phyloP scores from a whole-genome alignment of 2,329 filamentous ascomycete species.

The Xylaria sp. region DNA sequence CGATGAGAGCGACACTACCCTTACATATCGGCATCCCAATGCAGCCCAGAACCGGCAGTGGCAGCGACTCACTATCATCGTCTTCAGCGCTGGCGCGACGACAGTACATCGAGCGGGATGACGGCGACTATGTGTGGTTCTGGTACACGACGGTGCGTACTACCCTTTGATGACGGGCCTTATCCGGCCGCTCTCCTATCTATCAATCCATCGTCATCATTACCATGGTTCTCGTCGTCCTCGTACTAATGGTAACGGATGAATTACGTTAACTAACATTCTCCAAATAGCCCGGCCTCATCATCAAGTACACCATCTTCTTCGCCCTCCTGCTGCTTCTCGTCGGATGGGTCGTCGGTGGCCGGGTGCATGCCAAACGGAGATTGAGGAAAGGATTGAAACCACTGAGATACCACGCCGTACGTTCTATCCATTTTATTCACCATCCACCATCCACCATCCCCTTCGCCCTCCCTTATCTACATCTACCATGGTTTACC shows the following conservation, averaged over 20 bases:
- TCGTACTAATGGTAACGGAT: too few species aligned
- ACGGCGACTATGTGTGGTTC: constrained; percentile 45
- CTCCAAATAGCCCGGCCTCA: constrained; percentile 64
- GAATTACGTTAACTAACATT: not conserved
- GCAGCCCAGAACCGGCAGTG: not conserved
- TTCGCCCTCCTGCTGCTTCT: constrained; percentile 68
- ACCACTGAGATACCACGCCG: constrained; percentile 77
- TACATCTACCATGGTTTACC: not conserved
- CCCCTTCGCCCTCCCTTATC: not conserved
- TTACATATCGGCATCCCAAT: constrained; percentile 30
- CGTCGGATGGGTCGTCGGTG: constrained; percentile 71
- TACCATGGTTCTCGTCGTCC: not conserved
- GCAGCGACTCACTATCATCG: not conserved
- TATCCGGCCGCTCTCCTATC: not conserved
- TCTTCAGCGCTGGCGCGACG: constrained; percentile 33
- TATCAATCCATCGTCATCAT: not conserved
- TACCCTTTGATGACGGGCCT: not conserved
- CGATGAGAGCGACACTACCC: constrained; percentile 9
- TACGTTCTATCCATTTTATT: constrained; percentile 52
- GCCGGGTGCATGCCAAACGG: constrained; percentile 75
- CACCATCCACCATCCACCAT: not conserved
- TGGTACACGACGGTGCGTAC: constrained; percentile 47
- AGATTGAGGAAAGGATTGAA: constrained; percentile 73
- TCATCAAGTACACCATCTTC: constrained; percentile 79
- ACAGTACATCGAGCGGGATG: constrained; percentile 40